These are phyloP conservation scores for Fusarium torreyae DNA, from an alignment of 2,329 filamentous ascomycete species.

Conservation along the genomic window DNA sequence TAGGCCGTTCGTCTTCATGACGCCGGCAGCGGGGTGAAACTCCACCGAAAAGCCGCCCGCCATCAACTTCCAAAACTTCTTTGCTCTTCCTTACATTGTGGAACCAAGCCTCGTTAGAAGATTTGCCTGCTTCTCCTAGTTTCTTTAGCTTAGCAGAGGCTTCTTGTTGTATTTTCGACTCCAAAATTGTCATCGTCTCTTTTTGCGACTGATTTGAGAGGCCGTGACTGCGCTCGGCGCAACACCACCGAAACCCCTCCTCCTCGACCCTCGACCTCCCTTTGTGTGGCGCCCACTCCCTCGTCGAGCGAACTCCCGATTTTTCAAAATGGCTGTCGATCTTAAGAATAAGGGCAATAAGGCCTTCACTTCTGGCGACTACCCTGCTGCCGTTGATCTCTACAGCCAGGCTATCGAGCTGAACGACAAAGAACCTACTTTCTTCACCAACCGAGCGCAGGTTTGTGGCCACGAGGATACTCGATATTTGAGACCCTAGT, in stretches of 20 bases:
- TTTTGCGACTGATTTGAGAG: slow-evolving; percentile 29
- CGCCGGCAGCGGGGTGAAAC: slow-evolving; percentile 47
- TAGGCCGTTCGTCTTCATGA: slow-evolving; percentile 37
- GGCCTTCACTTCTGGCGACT: slow-evolving; percentile 90
- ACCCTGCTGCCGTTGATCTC: slow-evolving; percentile 82
- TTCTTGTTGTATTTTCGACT: slow-evolving; percentile 14
- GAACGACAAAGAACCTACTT: slow-evolving; percentile 87
- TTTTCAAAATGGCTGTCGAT: slow-evolving; percentile 78
- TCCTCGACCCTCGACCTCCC: slow-evolving; percentile 16
- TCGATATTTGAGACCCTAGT: slow-evolving; percentile 47
- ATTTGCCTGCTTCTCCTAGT: slow-evolving; percentile 27
- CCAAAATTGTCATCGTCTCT: slow-evolving; percentile 6
- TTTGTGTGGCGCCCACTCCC: slow-evolving; percentile 16
- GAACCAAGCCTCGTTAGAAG: slow-evolving; percentile 39
- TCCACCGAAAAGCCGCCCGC: slow-evolving; percentile 45
- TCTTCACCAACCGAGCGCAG: slow-evolving; percentile 95
- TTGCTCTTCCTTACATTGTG: slow-evolving; percentile 42
- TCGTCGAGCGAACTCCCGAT: slow-evolving; percentile 33
- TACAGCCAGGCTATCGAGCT: slow-evolving; percentile 91
- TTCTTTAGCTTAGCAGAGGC: slow-evolving; percentile 24
- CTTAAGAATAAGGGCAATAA: slow-evolving; percentile 96
- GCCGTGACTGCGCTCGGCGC: slow-evolving; percentile 43
- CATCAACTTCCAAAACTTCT: slow-evolving; percentile 47
- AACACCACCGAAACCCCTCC: slow-evolving; percentile 39
- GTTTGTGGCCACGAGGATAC: slow-evolving; percentile 64